Evolutionary conservation across 352 stramenopile genomes (phyloP).

Genomic region (Peronospora destructor): DNA sequence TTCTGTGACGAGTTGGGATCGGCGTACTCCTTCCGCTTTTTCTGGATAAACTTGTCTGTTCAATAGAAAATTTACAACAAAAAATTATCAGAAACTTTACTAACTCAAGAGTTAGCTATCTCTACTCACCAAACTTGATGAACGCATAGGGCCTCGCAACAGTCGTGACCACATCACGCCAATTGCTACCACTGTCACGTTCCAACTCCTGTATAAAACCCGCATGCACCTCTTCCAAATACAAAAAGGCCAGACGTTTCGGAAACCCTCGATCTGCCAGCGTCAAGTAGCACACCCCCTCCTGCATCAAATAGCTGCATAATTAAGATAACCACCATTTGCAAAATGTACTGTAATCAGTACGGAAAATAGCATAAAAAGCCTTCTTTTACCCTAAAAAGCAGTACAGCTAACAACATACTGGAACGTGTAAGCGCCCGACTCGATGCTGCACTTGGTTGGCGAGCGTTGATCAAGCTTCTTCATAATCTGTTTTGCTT

Average conservation of each 20-base stretch:
- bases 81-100: too few relatives aligned
- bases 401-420: conserved; percentile 34
- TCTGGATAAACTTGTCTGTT: conserved; percentile 94
- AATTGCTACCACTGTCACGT: conserved; percentile 88
- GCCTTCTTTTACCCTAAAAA: not conserved
- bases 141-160: conserved; percentile 97
- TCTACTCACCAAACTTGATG: conserved; percentile 92
- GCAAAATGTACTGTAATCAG: too few relatives aligned
- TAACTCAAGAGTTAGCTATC: too few relatives aligned
- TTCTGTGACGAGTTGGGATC: conserved; percentile 94
- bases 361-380: not conserved
- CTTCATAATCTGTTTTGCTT: conserved; percentile 93
- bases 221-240: conserved; percentile 93
- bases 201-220: conserved; percentile 93
- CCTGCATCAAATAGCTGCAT: conserved; percentile 93
- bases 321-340: not conserved
- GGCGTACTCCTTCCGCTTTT: conserved; percentile 95
- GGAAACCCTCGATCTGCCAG: conserved; percentile 94
- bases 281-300: conserved; percentile 96
- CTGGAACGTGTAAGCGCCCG: conserved; percentile 88
- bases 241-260: conserved; percentile 96
- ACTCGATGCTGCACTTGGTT: conserved; percentile 93
- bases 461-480: conserved; percentile 86
- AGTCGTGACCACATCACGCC: conserved; percentile 90
- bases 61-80: not conserved